phyloP scores from a whole-genome alignment of 2,329 filamentous ascomycete species.

The Aaosphaeria arxii region DNA sequence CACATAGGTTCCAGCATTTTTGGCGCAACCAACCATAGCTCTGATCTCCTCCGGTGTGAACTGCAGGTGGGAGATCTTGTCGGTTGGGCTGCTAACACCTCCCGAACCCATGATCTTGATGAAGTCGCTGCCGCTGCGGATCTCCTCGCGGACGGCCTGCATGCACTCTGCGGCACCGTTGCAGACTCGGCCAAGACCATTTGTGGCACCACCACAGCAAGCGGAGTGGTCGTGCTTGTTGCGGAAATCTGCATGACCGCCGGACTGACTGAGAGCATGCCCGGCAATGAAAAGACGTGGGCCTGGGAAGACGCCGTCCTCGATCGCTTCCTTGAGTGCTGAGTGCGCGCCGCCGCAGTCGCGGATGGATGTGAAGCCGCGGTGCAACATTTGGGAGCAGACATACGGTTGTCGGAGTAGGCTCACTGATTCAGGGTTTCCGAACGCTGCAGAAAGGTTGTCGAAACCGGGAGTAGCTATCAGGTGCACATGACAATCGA shows the following conservation, averaged over 20 bases:
- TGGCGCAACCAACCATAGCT: conserved; percentile 52
- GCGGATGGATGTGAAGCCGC: conserved; percentile 43
- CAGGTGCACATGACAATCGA: conserved; percentile 41
- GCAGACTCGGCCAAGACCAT: not conserved
- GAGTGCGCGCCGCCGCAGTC: conserved; percentile 58
- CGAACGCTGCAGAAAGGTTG: conserved; percentile 27
- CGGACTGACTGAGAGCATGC: conserved; percentile 44
- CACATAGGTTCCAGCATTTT: conserved; percentile 51
- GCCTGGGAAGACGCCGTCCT: conserved; percentile 54
- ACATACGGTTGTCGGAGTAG: not conserved
- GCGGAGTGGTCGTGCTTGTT: conserved; percentile 37
- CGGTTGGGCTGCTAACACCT: conserved; percentile 56
- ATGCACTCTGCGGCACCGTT: not conserved
- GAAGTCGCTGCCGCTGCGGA: conserved; percentile 57
- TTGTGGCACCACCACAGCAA: not conserved
- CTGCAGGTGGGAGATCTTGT: conserved; percentile 53
- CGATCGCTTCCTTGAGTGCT: conserved; percentile 56
- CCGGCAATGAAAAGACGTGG: conserved; percentile 16
- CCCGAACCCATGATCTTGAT: conserved; percentile 62
- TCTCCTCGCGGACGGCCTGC: conserved; percentile 27
- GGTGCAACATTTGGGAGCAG: not conserved
- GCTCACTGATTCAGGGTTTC: conserved; percentile 40
- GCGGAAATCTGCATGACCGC: conserved; percentile 56
- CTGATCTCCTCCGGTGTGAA: conserved; percentile 57
- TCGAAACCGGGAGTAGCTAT: conserved; percentile 9